A percentile compares a stretch with the other conserved stretches of the same genome.
Conservation (phyloP, 257 asterid species). For the Handroanthus guayacan region DNA sequence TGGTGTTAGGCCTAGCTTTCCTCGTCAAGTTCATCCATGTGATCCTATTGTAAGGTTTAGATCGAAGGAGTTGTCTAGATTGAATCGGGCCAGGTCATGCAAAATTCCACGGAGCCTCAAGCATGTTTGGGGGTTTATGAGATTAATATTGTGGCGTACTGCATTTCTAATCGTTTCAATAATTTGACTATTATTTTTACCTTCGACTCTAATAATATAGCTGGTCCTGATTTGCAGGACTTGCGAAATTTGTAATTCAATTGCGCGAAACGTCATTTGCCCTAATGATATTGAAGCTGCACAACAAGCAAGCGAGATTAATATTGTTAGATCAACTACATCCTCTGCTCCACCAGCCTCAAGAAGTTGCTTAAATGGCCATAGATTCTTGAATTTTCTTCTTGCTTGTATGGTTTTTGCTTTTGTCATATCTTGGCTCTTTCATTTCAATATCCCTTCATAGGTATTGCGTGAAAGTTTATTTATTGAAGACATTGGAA, state of each 20-base stretch:
- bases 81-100: too few relatives aligned
- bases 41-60: too few relatives aligned
- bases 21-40: too few relatives aligned
- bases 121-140: too few relatives aligned
- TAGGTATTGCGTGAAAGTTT: constrained; percentile 10
- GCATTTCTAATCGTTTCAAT: not conserved
- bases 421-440: constrained; percentile 76
- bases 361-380: constrained; percentile 58
- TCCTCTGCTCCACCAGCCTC: constrained; percentile 40
- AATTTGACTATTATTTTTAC: not conserved
- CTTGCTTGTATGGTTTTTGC: constrained; percentile 76
- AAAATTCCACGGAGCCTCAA: too few relatives aligned
- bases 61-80: too few relatives aligned
- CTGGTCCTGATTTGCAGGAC: constrained; percentile 47
- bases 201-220: not conserved
- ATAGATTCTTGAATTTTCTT: constrained; percentile 61
- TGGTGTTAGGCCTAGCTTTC: too few relatives aligned
- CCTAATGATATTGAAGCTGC: constrained; percentile 47
- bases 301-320: constrained; percentile 36
- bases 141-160: not conserved
- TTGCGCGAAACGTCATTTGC: constrained; percentile 61
- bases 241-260: constrained; percentile 73
- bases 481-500: not conserved
- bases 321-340: not conserved
- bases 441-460: constrained; percentile 70